Evolutionary conservation across 1,284 basidiomycete genomes (phyloP).

Genomic region (Heimioporus punctisporus): DNA sequence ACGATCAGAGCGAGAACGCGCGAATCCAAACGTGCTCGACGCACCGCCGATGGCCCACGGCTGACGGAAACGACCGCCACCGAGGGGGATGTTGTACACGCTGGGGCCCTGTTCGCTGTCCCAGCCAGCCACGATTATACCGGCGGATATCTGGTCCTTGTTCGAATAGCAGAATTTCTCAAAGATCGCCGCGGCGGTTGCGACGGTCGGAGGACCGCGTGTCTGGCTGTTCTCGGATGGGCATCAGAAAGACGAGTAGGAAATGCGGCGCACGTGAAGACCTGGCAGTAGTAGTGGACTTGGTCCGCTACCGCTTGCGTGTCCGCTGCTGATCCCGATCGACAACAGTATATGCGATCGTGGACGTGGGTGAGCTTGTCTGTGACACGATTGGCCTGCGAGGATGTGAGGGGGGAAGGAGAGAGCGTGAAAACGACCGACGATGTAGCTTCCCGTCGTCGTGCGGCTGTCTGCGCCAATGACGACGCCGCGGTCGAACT

Average conservation of each 20-base stretch:
- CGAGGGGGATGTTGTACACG: conserved; percentile 96
- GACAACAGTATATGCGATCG: conserved; percentile 99
- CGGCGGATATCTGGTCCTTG: conserved; percentile 89
- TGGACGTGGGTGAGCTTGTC: conserved; percentile 98
- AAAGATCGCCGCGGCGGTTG: conserved; percentile 85
- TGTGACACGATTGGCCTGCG: conserved; percentile 96
- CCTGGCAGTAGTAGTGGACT: conserved; percentile 87
- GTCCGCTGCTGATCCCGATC: conserved; percentile 97
- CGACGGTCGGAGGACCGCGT: conserved; percentile 78
- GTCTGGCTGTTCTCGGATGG: conserved; percentile 55
- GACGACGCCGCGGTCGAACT: conserved; percentile 94
- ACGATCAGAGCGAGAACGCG: neutral
- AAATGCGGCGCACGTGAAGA: conserved; percentile 59
- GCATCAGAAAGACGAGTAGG: conserved; percentile 3
- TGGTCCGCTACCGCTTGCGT: conserved; percentile 97
- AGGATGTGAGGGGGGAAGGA: conserved; percentile 1
- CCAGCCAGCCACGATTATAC: conserved; percentile 99
- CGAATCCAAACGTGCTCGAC: conserved; percentile 18
- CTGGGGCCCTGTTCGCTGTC: conserved; percentile 93
- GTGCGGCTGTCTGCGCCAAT: conserved; percentile 98
- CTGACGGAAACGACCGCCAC: conserved; percentile 92
- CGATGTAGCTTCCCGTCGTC: conserved; percentile 97
- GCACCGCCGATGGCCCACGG: conserved; percentile 96
- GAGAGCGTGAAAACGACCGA: conserved; percentile 38
- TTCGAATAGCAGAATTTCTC: conserved; percentile 94